Evolutionary conservation across 2,329 filamentous ascomycete genomes (phyloP).

Genomic region (Aspergillus fructus): DNA sequence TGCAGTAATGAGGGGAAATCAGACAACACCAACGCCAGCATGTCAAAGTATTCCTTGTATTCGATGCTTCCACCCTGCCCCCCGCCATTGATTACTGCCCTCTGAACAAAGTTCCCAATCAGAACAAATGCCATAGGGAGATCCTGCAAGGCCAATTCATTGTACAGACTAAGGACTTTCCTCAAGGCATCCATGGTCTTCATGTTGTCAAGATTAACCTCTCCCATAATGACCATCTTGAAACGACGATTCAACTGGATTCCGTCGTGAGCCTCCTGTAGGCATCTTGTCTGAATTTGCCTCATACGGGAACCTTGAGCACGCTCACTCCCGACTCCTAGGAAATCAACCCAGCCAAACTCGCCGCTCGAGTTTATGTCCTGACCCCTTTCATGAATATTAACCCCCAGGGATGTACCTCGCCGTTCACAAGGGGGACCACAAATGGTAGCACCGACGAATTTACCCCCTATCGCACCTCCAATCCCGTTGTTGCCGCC

Average conservation of each 20-base stretch:
- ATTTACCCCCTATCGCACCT: slow-evolving; percentile 86
- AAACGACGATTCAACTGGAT: slow-evolving; percentile 34
- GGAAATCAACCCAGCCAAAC: slow-evolving; percentile 96
- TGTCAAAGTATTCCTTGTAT: slow-evolving; percentile 95
- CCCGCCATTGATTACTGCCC: slow-evolving; percentile 61
- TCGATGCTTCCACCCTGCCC: slow-evolving; percentile 81
- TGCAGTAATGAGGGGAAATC: slow-evolving; percentile 82
- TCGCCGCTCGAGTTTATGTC: slow-evolving; percentile 63
- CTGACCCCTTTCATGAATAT: slow-evolving; percentile 42
- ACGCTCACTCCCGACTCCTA: slow-evolving; percentile 86
- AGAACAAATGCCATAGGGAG: slow-evolving; percentile 78
- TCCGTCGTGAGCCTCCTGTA: slow-evolving; percentile 40
- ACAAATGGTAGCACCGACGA: slow-evolving; percentile 85
- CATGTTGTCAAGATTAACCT: slow-evolving; percentile 82
- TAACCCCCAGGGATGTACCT: slow-evolving; percentile 72
- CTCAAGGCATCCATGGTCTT: slow-evolving; percentile 76
- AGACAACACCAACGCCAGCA: slow-evolving; percentile 74
- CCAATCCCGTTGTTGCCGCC: slow-evolving; percentile 80
- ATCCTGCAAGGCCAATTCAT: slow-evolving; percentile 60
- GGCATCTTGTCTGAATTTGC: slow-evolving; percentile 68
- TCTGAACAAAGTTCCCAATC: slow-evolving; percentile 75
- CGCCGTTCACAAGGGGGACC: slow-evolving; percentile 89
- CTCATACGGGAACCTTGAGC: slow-evolving; percentile 82
- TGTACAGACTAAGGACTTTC: slow-evolving; percentile 75
- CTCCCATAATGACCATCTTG: slow-evolving; percentile 74